Conservation (phyloP, 306 rosid genomes). For the Cicer arietinum region DNA sequence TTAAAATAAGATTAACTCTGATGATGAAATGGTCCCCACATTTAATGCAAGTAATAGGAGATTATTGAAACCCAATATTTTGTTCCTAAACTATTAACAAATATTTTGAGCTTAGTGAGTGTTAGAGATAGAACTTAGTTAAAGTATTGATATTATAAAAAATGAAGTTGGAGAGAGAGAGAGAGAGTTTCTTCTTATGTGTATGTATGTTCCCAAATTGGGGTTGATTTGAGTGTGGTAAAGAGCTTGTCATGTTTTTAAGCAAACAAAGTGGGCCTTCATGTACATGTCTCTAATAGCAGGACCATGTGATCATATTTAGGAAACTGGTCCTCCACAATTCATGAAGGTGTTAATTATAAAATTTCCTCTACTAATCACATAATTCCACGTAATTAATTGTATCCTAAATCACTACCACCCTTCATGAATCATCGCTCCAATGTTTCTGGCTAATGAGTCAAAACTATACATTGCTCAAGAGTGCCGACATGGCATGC, state of each 20-base stretch:
- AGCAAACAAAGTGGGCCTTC: constrained; percentile 85
- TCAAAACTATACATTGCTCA: constrained; percentile 31
- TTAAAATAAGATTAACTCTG: too few species aligned
- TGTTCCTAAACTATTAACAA: too few species aligned
- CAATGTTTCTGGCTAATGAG: constrained; percentile 48
- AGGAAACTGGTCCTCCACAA: constrained; percentile 49
- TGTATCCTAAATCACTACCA: constrained; percentile 32
- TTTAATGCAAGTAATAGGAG: too few species aligned
- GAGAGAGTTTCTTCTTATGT: constrained; percentile 46
- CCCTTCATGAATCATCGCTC: constrained; percentile 44
- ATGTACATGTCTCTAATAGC: constrained; percentile 74
- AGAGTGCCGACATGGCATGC: constrained; percentile 45
- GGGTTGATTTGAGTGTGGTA: constrained; percentile 78
- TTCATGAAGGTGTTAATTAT: background rate
- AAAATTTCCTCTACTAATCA: constrained; percentile 46
- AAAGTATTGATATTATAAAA: background rate
- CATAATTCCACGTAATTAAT: constrained; percentile 42
- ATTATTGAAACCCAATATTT: too few species aligned
- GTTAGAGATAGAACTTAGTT: too few species aligned
- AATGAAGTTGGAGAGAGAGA: background rate
- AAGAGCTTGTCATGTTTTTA: constrained; percentile 68
- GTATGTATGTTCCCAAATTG: constrained; percentile 80
- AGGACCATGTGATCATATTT: constrained; percentile 74
- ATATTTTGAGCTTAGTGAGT: too few species aligned
- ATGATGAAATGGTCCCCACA: too few species aligned